Evolutionary conservation across 768 basidiomycete genomes (phyloP), one percentile per base, ranked within the genome.

Genomic region (Lactarius hengduanensis): DNA sequence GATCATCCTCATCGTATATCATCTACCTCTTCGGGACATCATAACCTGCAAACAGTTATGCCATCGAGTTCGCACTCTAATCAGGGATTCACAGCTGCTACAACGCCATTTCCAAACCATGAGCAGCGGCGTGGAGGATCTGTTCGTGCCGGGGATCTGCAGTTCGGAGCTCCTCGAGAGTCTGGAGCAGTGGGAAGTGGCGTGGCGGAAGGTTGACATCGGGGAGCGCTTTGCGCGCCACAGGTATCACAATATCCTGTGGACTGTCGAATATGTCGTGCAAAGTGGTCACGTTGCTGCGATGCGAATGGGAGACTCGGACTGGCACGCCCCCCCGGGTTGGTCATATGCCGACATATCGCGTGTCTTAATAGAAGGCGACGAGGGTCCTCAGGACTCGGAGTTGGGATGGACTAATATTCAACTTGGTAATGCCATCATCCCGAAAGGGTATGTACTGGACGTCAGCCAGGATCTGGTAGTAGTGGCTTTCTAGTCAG

Each of bases 301-400:
- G 28, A 67, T 67, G 66, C 66, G 62, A 40, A 34, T 67, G 13
- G 62, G 59, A 3, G 66, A 67, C 54, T 63, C 66, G 6, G 61
- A 53, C 11, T 67, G 66, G 66, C 66, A 63, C 62, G 63, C 57
- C 34, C 22, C 62, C 26, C 62, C 66, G 7, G 66, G 66, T 30
- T 67, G 66, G 66, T 63, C 66, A 28, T 67, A 67, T n/a, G 66
- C 66, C 20, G 53, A 63, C 34, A 59, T 67, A 30, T 67, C 66
- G 1, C 57, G 50, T 13, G 16, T 59, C 26, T 40, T 55, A 20
- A 5, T 15, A 10, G 55, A n/a, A 30, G 66, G 62, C 34, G n/a
- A 36, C 38, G 54, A 47, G 34, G 47, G 32, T 26, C 41, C 32
- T 28, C 61, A 55, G 40, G 50, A 26, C 6, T 15, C 50, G 13